Percentiles rank a stretch among this genome's conserved stretches.
Conservation (phyloP, 495 filamentous ascomycete genomes). For the Chaetomium cochliodes region DNA sequence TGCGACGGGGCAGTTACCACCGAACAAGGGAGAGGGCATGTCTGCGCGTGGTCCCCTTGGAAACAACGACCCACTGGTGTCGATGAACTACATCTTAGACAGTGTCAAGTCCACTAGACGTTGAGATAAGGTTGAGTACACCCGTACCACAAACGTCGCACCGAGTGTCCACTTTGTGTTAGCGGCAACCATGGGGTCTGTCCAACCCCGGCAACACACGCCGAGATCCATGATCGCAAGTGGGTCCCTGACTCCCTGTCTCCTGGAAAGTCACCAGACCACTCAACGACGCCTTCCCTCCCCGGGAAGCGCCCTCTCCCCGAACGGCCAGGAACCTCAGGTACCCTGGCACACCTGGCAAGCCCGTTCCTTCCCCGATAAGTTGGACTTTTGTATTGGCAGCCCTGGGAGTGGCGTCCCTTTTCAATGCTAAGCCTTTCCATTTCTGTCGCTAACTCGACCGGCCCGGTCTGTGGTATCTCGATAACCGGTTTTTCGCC, state of each 20-base stretch:
- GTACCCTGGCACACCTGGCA: neutral
- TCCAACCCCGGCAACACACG: neutral
- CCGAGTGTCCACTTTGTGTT: conserved; percentile 11
- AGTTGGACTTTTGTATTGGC: too few relatives aligned
- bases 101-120: conserved; percentile 17
- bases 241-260: conserved; percentile 10
- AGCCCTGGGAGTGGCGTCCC: too few relatives aligned
- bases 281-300: neutral
- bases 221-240: conserved; percentile 1
- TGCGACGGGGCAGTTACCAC: neutral
- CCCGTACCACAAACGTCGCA: conserved; percentile 12
- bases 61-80: neutral
- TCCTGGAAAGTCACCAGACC: conserved; percentile 1
- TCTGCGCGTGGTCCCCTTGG: neutral
- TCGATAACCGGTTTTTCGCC: too few relatives aligned
- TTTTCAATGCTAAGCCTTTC: too few relatives aligned
- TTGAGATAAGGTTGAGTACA: conserved; percentile 18
- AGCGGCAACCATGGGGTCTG: conserved; percentile 9
- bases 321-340: neutral
- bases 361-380: too few relatives aligned
- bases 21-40: neutral
- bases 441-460: too few relatives aligned
- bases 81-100: neutral
- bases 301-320: neutral
- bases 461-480: too few relatives aligned